Evolutionary conservation across 164 flowering plant genomes (phyloP).

Genomic region (Aristolochia contorta): DNA sequence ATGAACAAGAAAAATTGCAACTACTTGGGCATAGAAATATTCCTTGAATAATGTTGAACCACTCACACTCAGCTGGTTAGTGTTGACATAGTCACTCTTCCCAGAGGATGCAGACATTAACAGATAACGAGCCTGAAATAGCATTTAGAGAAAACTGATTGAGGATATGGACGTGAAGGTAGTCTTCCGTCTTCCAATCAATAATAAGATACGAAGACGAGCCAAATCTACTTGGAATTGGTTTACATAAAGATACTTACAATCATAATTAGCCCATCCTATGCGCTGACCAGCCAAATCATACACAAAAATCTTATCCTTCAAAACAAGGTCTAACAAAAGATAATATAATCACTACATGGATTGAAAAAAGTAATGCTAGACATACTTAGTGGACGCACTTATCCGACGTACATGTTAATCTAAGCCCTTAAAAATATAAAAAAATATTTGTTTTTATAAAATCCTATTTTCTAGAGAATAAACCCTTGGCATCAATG

Average conservation of each 20-base stretch:
- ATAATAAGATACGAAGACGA: too few species aligned
- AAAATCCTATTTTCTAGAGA: too few species aligned
- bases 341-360: background rate
- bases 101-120: slow-evolving; percentile 40
- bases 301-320: slow-evolving; percentile 85
- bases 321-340: slow-evolving; percentile 78
- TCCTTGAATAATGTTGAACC: slow-evolving; percentile 10
- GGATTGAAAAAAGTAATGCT: background rate
- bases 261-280: slow-evolving; percentile 84
- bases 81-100: slow-evolving; percentile 34
- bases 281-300: slow-evolving; percentile 75
- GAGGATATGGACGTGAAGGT: too few species aligned
- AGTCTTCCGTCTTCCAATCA: background rate
- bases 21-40: background rate
- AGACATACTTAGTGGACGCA: too few species aligned
- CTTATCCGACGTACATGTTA: too few species aligned
- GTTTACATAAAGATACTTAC: slow-evolving; percentile 36
- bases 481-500: too few species aligned
- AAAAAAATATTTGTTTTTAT: too few species aligned
- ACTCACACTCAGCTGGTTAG: slow-evolving; percentile 37
- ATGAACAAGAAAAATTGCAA: too few species aligned
- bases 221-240: background rate
- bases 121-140: slow-evolving; percentile 45
- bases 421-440: too few species aligned
- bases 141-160: background rate